Percentiles rank a stretch among this genome's conserved stretches.
Conservation (phyloP, 345 rosid genomes). For the Brassica rapa region DNA sequence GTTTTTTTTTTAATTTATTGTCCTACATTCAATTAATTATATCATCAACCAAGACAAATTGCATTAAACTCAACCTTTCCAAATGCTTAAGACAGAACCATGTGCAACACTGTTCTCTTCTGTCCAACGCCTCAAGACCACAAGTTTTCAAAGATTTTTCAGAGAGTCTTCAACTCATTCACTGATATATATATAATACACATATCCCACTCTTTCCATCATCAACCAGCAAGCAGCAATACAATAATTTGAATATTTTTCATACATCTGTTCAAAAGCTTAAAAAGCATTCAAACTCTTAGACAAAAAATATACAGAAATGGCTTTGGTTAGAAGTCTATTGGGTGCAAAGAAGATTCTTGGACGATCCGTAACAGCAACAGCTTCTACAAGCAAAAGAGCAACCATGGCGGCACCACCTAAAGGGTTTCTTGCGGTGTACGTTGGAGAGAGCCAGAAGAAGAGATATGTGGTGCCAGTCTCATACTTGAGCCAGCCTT, state of each 20-base stretch:
- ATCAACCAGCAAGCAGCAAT: constrained; percentile 27
- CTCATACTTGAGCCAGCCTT: background rate
- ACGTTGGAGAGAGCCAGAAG: background rate
- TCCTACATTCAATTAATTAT: constrained; percentile 1
- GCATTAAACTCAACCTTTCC: constrained; percentile 8
- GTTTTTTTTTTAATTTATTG: background rate
- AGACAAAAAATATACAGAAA: background rate
- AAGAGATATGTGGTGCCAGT: background rate
- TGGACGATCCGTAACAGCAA: constrained; percentile 32
- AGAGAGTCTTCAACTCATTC: background rate
- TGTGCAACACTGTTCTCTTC: constrained; percentile 11
- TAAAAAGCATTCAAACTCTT: constrained; percentile 3
- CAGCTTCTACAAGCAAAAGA: constrained; percentile 10
- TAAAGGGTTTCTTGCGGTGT: background rate
- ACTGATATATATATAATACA: constrained; percentile 13
- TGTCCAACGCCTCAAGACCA: constrained; percentile 30
- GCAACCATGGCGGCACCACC: background rate
- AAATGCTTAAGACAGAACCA: constrained; percentile 23
- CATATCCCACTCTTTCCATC: background rate
- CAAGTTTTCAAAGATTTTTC: constrained; percentile 23
- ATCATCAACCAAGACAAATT: background rate
- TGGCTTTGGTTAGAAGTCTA: constrained; percentile 37
- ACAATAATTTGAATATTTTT: constrained; percentile 4
- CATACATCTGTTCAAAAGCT: constrained; percentile 19
- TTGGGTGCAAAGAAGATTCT: constrained; percentile 29